A percentile compares a stretch with the other conserved stretches of the same genome.
Conservation (phyloP, 2,329 filamentous ascomycete genomes). For the Calonectria crousiana region DNA sequence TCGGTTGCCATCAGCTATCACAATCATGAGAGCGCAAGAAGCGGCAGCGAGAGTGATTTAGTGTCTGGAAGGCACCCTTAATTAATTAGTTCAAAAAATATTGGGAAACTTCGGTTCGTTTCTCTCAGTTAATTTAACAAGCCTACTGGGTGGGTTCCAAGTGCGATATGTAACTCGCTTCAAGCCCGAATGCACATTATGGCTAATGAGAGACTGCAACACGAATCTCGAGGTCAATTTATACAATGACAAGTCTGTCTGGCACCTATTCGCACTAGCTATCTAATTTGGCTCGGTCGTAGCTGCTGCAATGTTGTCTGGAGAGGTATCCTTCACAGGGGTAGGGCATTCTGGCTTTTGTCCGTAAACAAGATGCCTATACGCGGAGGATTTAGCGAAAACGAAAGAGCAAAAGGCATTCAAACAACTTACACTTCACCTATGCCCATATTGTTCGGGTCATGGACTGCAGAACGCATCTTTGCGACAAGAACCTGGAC, state of each 20-base stretch:
- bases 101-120: too few relatives aligned
- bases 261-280: neutral
- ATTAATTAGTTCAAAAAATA: too few relatives aligned
- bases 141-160: too few relatives aligned
- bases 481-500: constrained; percentile 10
- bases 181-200: neutral
- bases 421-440: neutral
- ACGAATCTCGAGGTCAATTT: neutral
- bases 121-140: too few relatives aligned
- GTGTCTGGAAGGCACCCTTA: too few relatives aligned
- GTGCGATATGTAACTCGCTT: too few relatives aligned
- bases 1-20: too few relatives aligned
- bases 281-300: neutral
- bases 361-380: neutral
- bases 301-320: neutral
- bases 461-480: neutral
- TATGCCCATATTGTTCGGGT: constrained; percentile 7
- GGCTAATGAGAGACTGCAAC: neutral
- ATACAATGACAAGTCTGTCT: rapidly evolving
- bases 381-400: neutral
- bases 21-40: neutral
- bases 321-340: neutral
- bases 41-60: neutral
- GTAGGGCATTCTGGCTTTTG: neutral
- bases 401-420: too few relatives aligned